These are phyloP conservation scores for Rostrohypoxylon terebratum DNA, from an alignment of 495 filamentous ascomycete species.

Conservation along the genomic window DNA sequence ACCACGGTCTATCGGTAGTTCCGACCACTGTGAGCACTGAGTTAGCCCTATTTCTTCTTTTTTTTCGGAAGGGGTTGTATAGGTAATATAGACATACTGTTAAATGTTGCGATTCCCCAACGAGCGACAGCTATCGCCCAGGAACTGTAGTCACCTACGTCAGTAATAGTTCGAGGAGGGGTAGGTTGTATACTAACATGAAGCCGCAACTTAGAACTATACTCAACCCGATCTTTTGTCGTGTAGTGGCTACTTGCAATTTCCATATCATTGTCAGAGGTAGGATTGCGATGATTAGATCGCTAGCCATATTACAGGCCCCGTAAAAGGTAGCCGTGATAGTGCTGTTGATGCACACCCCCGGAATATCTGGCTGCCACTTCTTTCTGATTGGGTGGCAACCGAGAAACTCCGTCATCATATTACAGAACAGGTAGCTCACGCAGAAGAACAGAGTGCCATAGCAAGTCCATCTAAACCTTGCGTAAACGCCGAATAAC, in stretches of 20 bases:
- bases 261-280: conserved; percentile 47
- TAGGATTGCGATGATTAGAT: conserved; percentile 44
- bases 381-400: conserved; percentile 53
- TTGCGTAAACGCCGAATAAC: conserved; percentile 50
- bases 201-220: conserved; percentile 41
- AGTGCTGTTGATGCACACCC: conserved; percentile 50
- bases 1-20: conserved; percentile 41
- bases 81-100: conserved; percentile 28
- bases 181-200: conserved; percentile 27
- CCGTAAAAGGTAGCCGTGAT: conserved; percentile 38
- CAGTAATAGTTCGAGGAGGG: conserved; percentile 3
- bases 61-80: background rate
- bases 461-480: conserved; percentile 52
- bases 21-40: conserved; percentile 16
- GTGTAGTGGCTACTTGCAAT: conserved; percentile 24
- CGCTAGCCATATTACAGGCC: conserved; percentile 38
- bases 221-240: conserved; percentile 42
- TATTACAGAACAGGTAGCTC: conserved; percentile 54
- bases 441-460: conserved; percentile 52
- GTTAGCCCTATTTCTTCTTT: conserved; percentile 11
- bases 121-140: conserved; percentile 51
- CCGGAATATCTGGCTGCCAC: conserved; percentile 48
- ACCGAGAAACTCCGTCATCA: conserved; percentile 53
- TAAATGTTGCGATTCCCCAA: conserved; percentile 44
- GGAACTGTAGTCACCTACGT: conserved; percentile 36